Conservation (phyloP, 2,329 filamentous ascomycete genomes). For the Aspergillus alliaceus region DNA sequence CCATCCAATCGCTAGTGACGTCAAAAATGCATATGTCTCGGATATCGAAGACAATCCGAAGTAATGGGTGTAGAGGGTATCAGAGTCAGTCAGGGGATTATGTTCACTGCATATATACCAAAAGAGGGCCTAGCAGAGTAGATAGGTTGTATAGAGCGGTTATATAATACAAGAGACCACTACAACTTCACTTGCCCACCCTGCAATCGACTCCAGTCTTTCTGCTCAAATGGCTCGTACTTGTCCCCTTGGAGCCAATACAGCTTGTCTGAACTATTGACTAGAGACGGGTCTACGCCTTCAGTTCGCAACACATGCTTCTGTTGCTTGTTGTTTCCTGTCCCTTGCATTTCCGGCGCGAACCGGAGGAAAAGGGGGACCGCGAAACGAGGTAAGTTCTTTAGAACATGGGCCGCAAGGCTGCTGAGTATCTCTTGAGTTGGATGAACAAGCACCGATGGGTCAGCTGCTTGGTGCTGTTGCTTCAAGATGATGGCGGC, state of each 20-base stretch:
- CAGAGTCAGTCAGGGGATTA: not conserved
- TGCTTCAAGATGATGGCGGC: conserved; percentile 66
- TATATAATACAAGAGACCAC: not conserved
- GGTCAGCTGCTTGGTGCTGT: conserved; percentile 27
- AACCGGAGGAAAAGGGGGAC: conserved; percentile 76
- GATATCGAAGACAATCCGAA: not conserved
- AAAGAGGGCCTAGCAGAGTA: not conserved
- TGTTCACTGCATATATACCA: not conserved
- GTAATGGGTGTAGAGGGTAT: not conserved
- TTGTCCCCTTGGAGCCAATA: conserved; percentile 66
- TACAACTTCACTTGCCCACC: conserved; percentile 71
- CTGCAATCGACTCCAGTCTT: conserved; percentile 68
- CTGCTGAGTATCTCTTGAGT: conserved; percentile 52
- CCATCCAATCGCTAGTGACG: too few relatives aligned
- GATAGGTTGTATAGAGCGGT: not conserved
- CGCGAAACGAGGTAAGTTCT: conserved; percentile 69
- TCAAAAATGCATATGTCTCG: not conserved
- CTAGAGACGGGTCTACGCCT: conserved; percentile 65
- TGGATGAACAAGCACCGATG: conserved; percentile 26
- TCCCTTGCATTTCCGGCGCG: conserved; percentile 63
- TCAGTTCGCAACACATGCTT: conserved; percentile 71
- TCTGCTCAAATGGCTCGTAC: conserved; percentile 67
- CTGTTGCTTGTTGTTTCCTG: conserved; percentile 87
- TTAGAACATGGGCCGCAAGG: conserved; percentile 60
- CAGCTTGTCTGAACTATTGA: conserved; percentile 48